A percentile compares a stretch with the other conserved stretches of the same genome.
phyloP scores from a whole-genome alignment of 805 yeast species.

The Huiozyma sinensis region DNA sequence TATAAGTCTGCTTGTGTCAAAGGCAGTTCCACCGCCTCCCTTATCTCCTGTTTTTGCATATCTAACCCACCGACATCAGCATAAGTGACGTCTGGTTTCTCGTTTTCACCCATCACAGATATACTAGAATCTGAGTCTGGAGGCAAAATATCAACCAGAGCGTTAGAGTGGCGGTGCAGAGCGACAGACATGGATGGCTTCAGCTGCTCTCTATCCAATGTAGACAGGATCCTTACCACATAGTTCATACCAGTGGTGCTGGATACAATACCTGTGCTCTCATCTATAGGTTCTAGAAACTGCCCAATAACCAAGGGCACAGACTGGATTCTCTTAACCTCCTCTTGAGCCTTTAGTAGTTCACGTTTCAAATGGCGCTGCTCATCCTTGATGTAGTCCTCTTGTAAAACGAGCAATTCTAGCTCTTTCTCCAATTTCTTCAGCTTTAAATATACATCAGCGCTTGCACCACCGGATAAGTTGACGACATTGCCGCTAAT shows the following conservation, averaged over 20 bases:
- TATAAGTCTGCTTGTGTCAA: conserved; percentile 91
- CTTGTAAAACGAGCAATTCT: conserved; percentile 77
- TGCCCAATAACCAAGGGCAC: conserved; percentile 98
- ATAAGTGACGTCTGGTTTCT: conserved; percentile 84
- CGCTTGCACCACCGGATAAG: conserved; percentile 20
- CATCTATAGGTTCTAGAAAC: conserved; percentile 94
- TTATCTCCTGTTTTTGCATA: conserved; percentile 97
- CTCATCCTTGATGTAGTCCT: conserved; percentile 95
- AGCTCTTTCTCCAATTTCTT: conserved; percentile 86
- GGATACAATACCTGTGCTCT: conserved; percentile 90
- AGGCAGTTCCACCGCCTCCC: conserved; percentile 97
- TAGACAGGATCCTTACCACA: conserved; percentile 88
- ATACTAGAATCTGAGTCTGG: conserved; percentile 98
- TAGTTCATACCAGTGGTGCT: conserved; percentile 97
- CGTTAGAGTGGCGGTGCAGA: conserved; percentile 95
- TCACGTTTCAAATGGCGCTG: conserved; percentile 94
- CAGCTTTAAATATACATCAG: conserved; percentile 71
- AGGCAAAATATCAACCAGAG: conserved; percentile 91
- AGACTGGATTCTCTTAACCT: conserved; percentile 92
- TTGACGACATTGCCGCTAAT: background rate
- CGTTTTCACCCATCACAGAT: conserved; percentile 88
- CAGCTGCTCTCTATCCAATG: conserved; percentile 86
- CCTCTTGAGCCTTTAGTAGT: conserved; percentile 93
- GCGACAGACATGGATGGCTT: conserved; percentile 96
- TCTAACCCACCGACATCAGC: conserved; percentile 98